Evolutionary conservation across 129 eudicot genomes (phyloP).

Genomic region (Chrysanthemum seticuspe): DNA sequence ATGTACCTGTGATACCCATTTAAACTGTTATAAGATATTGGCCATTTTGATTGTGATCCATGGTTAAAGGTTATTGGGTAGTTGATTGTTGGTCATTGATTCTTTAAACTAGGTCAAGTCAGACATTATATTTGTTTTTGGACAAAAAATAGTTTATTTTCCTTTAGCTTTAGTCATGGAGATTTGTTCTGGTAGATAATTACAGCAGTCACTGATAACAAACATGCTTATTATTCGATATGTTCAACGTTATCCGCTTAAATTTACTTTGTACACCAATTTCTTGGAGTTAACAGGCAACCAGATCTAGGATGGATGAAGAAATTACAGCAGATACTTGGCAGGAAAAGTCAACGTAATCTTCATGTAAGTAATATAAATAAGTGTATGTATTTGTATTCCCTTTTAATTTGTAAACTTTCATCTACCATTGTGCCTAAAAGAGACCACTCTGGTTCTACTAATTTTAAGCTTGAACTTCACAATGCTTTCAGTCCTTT

Average conservation of each 20-base stretch:
- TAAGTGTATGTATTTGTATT: not conserved
- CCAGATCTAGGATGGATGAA: slow-evolving; percentile 98
- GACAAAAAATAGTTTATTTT: not conserved
- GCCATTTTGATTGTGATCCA: too few relatives aligned
- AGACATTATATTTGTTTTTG: too few relatives aligned
- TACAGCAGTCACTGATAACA: not conserved
- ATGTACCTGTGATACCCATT: too few relatives aligned
- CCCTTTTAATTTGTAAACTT: too few relatives aligned
- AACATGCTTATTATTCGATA: not conserved
- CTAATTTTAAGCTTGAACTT: too few relatives aligned
- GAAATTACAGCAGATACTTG: slow-evolving; percentile 93
- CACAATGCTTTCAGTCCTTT: too few relatives aligned
- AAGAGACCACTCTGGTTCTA: too few relatives aligned
- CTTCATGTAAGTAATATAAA: slow-evolving; percentile 62
- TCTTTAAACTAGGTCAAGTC: too few relatives aligned
- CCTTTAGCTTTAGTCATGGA: not conserved
- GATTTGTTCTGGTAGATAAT: not conserved
- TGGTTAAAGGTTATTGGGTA: too few relatives aligned
- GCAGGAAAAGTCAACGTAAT: slow-evolving; percentile 88
- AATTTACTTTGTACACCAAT: not conserved
- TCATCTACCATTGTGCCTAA: too few relatives aligned
- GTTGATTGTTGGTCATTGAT: too few relatives aligned
- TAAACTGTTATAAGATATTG: too few relatives aligned
- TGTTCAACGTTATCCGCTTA: not conserved
- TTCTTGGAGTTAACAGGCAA: slow-evolving; percentile 51